These are phyloP conservation scores for Wickerhamomyces mucosus DNA, from an alignment of 805 yeast genomes.

Conservation along the genomic window DNA sequence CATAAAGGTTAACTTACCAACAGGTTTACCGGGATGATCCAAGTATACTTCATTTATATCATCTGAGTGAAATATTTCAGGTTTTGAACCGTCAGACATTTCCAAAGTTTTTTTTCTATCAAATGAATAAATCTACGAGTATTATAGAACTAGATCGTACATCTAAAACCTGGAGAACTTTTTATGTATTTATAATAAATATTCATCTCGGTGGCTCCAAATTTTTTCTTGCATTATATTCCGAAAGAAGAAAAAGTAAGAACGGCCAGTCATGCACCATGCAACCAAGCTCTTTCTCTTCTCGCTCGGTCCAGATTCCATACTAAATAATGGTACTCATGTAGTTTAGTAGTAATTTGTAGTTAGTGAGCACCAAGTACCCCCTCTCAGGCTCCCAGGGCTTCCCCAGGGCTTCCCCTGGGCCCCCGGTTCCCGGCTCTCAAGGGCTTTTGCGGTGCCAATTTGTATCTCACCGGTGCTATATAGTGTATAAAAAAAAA, in stretches of 20 bases:
- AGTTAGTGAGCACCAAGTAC: no score
- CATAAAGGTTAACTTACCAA: conserved; percentile 14
- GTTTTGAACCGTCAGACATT: conserved; percentile 21
- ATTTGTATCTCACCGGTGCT: no score
- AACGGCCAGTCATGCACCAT: background rate
- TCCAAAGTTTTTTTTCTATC: background rate
- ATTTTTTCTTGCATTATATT: background rate
- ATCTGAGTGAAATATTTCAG: conserved; percentile 22
- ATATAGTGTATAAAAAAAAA: no score
- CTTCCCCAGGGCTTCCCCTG: no score
- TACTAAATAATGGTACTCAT: no score
- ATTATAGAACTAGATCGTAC: conserved; percentile 2
- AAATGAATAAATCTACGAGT: conserved; percentile 4
- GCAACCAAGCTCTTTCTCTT: no score
- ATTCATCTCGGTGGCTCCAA: background rate
- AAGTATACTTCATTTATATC: conserved; percentile 21
- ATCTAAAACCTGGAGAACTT: background rate
- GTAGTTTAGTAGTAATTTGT: no score
- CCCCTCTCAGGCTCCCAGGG: no score
- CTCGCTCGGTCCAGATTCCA: no score
- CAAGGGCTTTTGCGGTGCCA: no score
- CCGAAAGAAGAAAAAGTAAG: background rate
- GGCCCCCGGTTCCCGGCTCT: no score
- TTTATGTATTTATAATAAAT: background rate
- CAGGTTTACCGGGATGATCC: conserved; percentile 19